A percentile compares a stretch with the other conserved stretches of the same genome.
These are phyloP conservation scores for Cornus kousa DNA, from an alignment of 148 eudicot species.

Conservation along the genomic window DNA sequence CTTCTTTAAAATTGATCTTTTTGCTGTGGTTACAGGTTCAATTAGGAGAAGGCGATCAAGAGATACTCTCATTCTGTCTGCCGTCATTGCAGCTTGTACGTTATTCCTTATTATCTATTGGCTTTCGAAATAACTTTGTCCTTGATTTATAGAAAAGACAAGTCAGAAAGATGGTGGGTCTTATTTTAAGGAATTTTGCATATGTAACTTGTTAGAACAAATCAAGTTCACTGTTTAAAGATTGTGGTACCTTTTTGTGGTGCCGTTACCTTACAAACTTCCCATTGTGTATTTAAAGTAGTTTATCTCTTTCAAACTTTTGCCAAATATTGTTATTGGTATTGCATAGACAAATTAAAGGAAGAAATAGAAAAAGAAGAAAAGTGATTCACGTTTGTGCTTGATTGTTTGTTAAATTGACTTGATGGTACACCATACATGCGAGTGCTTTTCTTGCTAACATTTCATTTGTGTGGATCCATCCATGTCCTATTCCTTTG, in stretches of 20 bases:
- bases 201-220: slow-evolving; percentile 19
- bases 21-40: slow-evolving; percentile 50
- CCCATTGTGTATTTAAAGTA: neutral
- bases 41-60: slow-evolving; percentile 73
- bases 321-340: neutral
- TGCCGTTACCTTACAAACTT: neutral
- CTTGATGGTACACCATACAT: neutral
- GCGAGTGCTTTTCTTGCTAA: slow-evolving; percentile 3
- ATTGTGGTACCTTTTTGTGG: slow-evolving; percentile 6
- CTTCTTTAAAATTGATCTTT: neutral
- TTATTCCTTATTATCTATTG: slow-evolving; percentile 83
- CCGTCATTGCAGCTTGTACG: slow-evolving; percentile 81
- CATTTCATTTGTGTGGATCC: neutral
- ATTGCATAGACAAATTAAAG: neutral
- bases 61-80: slow-evolving; percentile 77
- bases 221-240: neutral
- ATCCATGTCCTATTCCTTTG: slow-evolving; percentile 1
- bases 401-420: neutral
- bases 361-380: neutral
- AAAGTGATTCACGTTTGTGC: neutral
- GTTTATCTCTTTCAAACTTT: neutral
- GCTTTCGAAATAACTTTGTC: slow-evolving; percentile 66
- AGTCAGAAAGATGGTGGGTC: neutral
- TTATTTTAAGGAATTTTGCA: slow-evolving; percentile 19
- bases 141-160: neutral